Evolutionary conservation across 148 eudicot genomes (phyloP).

Genomic region (Camellia lanceoleosa): DNA sequence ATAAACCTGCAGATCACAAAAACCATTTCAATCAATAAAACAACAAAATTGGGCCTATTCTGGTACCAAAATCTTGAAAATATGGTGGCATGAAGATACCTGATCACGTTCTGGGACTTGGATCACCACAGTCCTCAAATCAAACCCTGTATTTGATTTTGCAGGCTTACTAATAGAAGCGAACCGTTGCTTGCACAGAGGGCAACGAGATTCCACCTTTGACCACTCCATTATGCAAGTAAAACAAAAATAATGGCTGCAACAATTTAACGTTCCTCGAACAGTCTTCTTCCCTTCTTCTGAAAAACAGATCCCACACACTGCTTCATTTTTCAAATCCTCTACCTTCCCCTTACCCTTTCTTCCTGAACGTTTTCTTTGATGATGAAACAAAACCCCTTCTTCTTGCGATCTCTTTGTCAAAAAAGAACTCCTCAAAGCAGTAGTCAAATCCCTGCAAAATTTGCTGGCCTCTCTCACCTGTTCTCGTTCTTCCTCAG

Average conservation of each 20-base stretch:
- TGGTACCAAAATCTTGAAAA: slow-evolving; percentile 3
- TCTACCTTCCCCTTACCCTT: slow-evolving; percentile 86
- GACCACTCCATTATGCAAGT: slow-evolving; percentile 98
- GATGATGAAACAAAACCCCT: slow-evolving; percentile 28
- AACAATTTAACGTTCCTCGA: slow-evolving; percentile 79
- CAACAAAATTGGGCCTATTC: background rate
- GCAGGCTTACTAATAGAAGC: slow-evolving; percentile 63
- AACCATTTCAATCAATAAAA: background rate
- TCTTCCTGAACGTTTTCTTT: slow-evolving; percentile 44
- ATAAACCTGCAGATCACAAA: slow-evolving; percentile 60
- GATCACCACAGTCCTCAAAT: slow-evolving; percentile 47
- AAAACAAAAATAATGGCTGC: slow-evolving; percentile 90
- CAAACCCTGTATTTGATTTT: slow-evolving; percentile 40
- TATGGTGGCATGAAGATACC: slow-evolving; percentile 37
- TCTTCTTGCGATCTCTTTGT: slow-evolving; percentile 40
- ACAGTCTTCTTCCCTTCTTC: slow-evolving; percentile 78
- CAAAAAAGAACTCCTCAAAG: slow-evolving; percentile 48
- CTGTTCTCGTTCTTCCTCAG: slow-evolving; percentile 97
- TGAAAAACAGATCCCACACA: slow-evolving; percentile 92
- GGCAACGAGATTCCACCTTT: slow-evolving; percentile 98
- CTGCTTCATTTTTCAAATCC: slow-evolving; percentile 47
- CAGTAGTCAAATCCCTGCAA: slow-evolving; percentile 40
- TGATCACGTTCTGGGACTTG: slow-evolving; percentile 92
- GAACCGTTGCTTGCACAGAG: slow-evolving; percentile 92
- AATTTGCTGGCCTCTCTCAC: slow-evolving; percentile 61